Evolutionary conservation across 768 basidiomycete species (phyloP), one percentile per base, ranked within the genome.

Genomic region (Termitomyces sp.): DNA sequence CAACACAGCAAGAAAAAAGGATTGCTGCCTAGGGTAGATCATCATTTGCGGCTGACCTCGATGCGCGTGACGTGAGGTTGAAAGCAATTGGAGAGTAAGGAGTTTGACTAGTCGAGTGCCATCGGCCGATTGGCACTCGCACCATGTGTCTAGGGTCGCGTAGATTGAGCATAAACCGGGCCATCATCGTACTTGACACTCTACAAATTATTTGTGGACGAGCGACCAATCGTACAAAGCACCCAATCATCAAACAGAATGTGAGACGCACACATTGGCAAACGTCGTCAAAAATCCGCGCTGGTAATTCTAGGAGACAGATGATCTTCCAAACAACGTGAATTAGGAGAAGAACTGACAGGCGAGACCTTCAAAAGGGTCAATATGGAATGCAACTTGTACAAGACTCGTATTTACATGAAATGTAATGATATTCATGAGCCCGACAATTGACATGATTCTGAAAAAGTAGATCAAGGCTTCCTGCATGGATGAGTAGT

Each of bases 81-180:
- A 46, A 46, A 22, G 20, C 13, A 9, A 46, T 20, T 15, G 45
- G 45, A 13, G 40, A 7, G 13, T 16, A 13, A 18, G 40, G 40
- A 20, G 70, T 39, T 7, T 63, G 57, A 62, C 57, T 20, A 22
- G 35, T 57, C 7, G 33, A 22, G 33, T 18, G 59, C 66, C 55
- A 57, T 63, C 40, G 48, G 50, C 15, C 7, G 20, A 24, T 20
- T 13, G 35, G 54, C 35, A 40, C 22, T 13, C 40, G 33, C 12
- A 11, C 52, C 5, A 49, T 24, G 35, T 38, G 46, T 38, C 50
- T 61, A 49, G 71, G 71, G 53, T 73, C 63, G 16, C 74, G 71
- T 4, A 75, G 60, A 61, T 73, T 73, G 6, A 75, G 66, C 64
- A 73, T 70, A 59, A 73, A 70, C 20, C 72, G 65, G 6, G 71